A percentile compares a stretch with the other conserved stretches of the same genome.
Conservation (phyloP, 129 eudicot genomes). For the Lactuca saligna region DNA sequence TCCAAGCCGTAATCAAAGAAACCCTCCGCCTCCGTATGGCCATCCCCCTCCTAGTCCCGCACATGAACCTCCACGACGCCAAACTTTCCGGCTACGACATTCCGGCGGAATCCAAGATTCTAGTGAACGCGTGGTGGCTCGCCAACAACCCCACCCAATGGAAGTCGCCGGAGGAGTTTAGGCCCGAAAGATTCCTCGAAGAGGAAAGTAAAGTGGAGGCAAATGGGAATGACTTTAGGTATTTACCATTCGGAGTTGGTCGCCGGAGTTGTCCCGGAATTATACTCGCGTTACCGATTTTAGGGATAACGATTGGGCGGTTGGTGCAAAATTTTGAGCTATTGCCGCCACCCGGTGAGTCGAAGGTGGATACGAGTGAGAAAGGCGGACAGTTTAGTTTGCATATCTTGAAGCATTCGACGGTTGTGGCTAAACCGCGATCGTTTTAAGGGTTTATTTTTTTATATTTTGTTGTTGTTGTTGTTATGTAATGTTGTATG, state of each 20-base stretch:
- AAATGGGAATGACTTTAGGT: conserved; percentile 42
- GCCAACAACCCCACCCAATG: conserved; percentile 43
- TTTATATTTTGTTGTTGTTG: not conserved
- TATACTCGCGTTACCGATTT: conserved; percentile 39
- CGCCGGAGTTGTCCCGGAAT: conserved; percentile 49
- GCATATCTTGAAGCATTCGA: conserved; percentile 44
- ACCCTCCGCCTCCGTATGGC: conserved; percentile 44
- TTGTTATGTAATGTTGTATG: conserved; percentile 6
- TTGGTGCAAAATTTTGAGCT: conserved; percentile 45
- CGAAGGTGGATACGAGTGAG: conserved; percentile 36
- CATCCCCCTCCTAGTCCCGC: conserved; percentile 42
- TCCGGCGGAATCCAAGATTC: conserved; percentile 42
- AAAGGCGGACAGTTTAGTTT: conserved; percentile 49
- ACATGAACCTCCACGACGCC: conserved; percentile 38
- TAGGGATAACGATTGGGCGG: conserved; percentile 45
- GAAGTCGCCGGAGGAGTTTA: conserved; percentile 44
- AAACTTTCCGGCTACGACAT: conserved; percentile 35
- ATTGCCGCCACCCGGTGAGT: conserved; percentile 39
- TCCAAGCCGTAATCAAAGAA: conserved; percentile 42
- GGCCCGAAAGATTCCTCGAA: conserved; percentile 43
- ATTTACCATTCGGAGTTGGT: conserved; percentile 49
- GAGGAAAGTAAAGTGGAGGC: conserved; percentile 50
- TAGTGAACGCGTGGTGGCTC: conserved; percentile 49
- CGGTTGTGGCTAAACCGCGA: conserved; percentile 40
- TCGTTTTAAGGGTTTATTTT: conserved; percentile 19